Evolutionary conservation across 1,284 basidiomycete species (phyloP).

Genomic region (Trichosporon coremiiforme): DNA sequence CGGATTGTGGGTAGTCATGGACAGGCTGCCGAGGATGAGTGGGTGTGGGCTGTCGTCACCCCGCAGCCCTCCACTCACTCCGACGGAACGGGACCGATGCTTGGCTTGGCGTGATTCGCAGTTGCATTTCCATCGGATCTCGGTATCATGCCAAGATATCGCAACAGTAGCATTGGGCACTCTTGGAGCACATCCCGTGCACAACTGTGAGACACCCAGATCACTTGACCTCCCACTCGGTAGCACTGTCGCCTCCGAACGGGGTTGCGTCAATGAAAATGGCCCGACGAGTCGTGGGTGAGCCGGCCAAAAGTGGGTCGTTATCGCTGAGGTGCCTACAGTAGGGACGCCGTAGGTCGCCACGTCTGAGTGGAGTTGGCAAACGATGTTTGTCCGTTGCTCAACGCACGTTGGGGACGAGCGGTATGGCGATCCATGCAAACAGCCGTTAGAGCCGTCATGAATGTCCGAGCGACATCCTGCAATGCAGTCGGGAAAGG

Average conservation of each 20-base stretch:
- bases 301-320: neutral
- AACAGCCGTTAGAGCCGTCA: neutral
- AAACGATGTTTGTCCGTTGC: no score
- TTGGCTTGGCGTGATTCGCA: neutral
- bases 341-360: no score
- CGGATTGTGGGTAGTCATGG: constrained; percentile 1
- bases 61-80: neutral
- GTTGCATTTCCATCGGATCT: neutral
- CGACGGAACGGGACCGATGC: neutral
- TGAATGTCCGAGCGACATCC: neutral
- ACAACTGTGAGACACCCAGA: neutral
- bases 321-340: no score
- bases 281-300: neutral
- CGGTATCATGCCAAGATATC: neutral
- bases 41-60: neutral
- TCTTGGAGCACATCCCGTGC: neutral
- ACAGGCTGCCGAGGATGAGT: neutral
- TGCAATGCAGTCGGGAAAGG: neutral
- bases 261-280: neutral
- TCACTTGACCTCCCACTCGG: neutral
- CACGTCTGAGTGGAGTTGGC: no score
- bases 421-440: neutral
- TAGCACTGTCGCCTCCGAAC: neutral
- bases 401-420: neutral
- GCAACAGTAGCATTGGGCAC: neutral